Evolutionary conservation across 305 asterid genomes (phyloP).

Genomic region (Solanum hybrid): DNA sequence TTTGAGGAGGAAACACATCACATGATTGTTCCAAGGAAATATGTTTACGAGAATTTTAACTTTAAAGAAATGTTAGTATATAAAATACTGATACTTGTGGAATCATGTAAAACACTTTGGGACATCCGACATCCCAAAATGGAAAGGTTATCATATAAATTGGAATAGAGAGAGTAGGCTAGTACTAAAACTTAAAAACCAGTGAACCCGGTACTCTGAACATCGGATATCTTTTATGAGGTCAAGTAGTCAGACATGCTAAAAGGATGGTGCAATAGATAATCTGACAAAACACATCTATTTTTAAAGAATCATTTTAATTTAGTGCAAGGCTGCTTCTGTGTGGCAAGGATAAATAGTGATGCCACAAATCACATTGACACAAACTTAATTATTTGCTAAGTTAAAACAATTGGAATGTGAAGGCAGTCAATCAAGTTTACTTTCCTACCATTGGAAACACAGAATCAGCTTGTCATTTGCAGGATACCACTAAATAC

Average conservation of each 20-base stretch:
- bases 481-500: not conserved
- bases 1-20: not conserved
- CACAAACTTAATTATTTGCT: not conserved
- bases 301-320: not conserved
- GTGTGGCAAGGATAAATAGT: not conserved
- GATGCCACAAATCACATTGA: not conserved
- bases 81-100: not conserved
- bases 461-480: not conserved
- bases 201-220: not conserved
- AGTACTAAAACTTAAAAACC: not conserved
- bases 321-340: not conserved
- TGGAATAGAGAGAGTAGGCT: not conserved
- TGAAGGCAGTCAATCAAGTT: not conserved
- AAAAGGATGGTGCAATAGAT: not conserved
- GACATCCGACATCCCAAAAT: not conserved
- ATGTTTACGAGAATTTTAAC: not conserved
- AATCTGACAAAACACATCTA: not conserved
- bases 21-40: not conserved
- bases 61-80: not conserved
- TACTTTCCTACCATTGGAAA: not conserved
- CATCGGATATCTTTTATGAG: not conserved
- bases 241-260: not conserved
- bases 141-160: not conserved
- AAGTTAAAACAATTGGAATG: not conserved
- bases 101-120: not conserved